Conservation (phyloP, 257 asterid genomes). For the Solanum pinnatisectum region DNA sequence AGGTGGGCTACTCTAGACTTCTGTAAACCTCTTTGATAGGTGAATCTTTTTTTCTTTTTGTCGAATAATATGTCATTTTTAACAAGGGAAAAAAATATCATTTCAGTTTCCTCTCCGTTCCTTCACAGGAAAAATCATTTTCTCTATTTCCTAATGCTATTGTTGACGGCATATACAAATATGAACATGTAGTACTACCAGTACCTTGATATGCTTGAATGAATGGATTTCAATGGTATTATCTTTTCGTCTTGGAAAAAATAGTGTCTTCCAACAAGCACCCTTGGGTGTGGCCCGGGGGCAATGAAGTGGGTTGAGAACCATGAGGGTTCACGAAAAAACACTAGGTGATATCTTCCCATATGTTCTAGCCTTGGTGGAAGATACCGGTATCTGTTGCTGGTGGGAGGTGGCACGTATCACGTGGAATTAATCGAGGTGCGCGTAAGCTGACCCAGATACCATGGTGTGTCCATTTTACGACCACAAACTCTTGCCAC, state of each 20-base stretch:
- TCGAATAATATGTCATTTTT: not conserved
- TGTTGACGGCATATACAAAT: not conserved
- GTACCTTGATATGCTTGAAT: not conserved
- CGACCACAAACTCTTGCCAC: not conserved
- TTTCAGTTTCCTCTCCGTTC: not conserved
- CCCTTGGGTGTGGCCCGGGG: not conserved
- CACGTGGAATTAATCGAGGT: not conserved
- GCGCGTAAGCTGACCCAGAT: not conserved
- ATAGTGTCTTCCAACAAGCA: not conserved
- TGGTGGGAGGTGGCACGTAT: not conserved
- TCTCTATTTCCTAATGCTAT: not conserved
- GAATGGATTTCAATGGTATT: not conserved
- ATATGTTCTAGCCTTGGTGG: not conserved
- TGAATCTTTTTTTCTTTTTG: not conserved
- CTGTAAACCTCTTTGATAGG: not conserved
- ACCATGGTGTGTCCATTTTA: not conserved
- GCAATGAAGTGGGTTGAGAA: not conserved
- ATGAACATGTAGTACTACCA: not conserved
- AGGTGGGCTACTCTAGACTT: not conserved
- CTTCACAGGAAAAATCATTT: not conserved
- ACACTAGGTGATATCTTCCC: not conserved
- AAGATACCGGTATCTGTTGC: not conserved
- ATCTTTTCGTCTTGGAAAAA: not conserved
- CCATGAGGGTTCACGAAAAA: not conserved
- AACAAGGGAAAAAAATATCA: not conserved